Conservation (phyloP, 768 basidiomycete genomes). For the Glaciozyma martinii region DNA sequence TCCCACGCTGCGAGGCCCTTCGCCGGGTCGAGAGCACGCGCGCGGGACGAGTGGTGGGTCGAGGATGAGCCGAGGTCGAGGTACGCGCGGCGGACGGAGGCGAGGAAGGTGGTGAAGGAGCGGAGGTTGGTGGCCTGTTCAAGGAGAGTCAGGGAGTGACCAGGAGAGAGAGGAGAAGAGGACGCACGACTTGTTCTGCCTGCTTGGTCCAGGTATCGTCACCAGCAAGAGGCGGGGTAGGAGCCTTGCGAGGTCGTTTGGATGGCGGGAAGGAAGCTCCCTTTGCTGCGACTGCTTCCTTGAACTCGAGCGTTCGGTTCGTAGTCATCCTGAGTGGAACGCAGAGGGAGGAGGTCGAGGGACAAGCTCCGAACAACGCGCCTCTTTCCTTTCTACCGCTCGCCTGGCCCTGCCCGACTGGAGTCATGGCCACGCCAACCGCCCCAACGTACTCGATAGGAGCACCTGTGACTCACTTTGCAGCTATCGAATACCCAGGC, state of each 20-base stretch:
- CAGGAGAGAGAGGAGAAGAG: neutral
- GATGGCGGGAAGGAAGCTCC: neutral
- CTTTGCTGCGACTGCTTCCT: slow-evolving; percentile 5
- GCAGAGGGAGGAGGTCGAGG: neutral
- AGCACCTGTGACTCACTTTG: neutral
- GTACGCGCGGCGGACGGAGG: slow-evolving; percentile 73
- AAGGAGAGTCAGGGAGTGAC: neutral
- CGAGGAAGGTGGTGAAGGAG: slow-evolving; percentile 47
- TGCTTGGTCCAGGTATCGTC: slow-evolving; percentile 24
- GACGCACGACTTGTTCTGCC: slow-evolving; percentile 26
- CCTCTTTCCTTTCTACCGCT: neutral
- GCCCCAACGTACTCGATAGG: neutral
- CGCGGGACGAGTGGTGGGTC: slow-evolving; percentile 4
- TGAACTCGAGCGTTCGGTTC: slow-evolving; percentile 20
- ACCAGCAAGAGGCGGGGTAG: neutral
- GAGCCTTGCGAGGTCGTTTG: neutral
- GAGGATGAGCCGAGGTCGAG: slow-evolving; percentile 58
- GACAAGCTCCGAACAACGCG: too few species aligned
- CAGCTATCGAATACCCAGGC: slow-evolving; percentile 56
- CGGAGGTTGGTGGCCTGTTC: slow-evolving; percentile 24
- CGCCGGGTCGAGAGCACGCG: slow-evolving; percentile 12
- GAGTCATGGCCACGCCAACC: neutral
- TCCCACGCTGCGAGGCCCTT: slow-evolving; percentile 36
- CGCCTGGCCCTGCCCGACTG: neutral
- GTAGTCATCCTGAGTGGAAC: neutral